phyloP scores from a whole-genome alignment of 1,139 yeast species.

The Magnusiomyces fungicola region DNA sequence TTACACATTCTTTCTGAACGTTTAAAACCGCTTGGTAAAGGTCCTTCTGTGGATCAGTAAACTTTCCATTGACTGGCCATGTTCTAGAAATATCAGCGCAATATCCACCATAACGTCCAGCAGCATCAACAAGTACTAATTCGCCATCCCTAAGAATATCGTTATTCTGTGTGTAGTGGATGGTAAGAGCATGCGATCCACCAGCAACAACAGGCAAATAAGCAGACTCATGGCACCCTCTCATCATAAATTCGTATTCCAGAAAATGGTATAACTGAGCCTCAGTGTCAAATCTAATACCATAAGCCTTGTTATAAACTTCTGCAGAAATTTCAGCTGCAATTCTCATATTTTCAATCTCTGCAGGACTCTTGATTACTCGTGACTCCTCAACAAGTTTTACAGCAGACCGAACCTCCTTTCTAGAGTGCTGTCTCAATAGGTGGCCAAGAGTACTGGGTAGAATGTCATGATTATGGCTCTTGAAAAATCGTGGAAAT shows the following conservation, averaged over 20 bases:
- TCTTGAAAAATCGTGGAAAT: conserved; percentile 18
- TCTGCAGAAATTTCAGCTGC: conserved; percentile 79
- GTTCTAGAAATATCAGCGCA: conserved; percentile 94
- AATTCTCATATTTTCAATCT: conserved; percentile 66
- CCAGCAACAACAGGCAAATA: conserved; percentile 96
- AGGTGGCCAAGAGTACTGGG: conserved; percentile 11
- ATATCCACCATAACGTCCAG: conserved; percentile 90
- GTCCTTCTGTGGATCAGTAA: conserved; percentile 72
- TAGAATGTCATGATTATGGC: conserved; percentile 14
- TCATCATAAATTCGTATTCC: conserved; percentile 72
- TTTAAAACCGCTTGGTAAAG: conserved; percentile 80
- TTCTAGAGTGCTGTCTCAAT: conserved; percentile 8
- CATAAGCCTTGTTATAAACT: conserved; percentile 75
- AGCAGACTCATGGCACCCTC: conserved; percentile 87
- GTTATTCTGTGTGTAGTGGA: conserved; percentile 87
- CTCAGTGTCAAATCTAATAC: conserved; percentile 56
- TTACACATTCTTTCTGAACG: conserved; percentile 75
- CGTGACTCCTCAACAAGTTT: conserved; percentile 49
- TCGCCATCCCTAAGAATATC: conserved; percentile 69
- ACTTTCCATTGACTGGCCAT: conserved; percentile 81
- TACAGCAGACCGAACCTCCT: conserved; percentile 13
- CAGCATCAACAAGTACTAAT: conserved; percentile 89
- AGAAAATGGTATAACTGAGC: conserved; percentile 72
- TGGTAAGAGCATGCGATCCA: conserved; percentile 76
- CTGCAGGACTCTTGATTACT: conserved; percentile 66